Percentiles rank a stretch among this genome's conserved stretches.
phyloP scores from a whole-genome alignment of 106 monocot species.

The Phalaenopsis aphrodite region DNA sequence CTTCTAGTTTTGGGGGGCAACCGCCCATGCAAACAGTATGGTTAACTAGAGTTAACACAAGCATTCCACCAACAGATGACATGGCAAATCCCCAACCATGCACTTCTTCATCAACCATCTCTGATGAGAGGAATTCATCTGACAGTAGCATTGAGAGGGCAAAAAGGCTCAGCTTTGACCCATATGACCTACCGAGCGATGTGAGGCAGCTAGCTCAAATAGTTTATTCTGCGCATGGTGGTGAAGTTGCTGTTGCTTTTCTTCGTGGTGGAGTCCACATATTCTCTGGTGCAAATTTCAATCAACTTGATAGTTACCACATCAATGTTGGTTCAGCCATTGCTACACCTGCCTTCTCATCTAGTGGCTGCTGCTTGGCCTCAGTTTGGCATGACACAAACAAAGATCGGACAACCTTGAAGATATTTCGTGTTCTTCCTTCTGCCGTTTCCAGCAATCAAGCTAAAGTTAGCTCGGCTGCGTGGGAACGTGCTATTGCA shows the following conservation, averaged over 20 bases:
- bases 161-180: conserved; percentile 85
- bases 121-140: conserved; percentile 81
- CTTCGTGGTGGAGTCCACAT: conserved; percentile 94
- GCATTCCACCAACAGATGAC: conserved; percentile 93
- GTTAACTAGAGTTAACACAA: conserved; percentile 82
- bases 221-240: conserved; percentile 92
- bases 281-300: conserved; percentile 75
- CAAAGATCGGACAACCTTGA: conserved; percentile 82
- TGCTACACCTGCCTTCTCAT: conserved; percentile 93
- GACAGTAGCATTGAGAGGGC: conserved; percentile 78
- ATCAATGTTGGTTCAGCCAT: conserved; percentile 90
- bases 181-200: conserved; percentile 97
- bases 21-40: conserved; percentile 98
- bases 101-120: conserved; percentile 31
- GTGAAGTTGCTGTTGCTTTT: conserved; percentile 97
- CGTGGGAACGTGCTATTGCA: conserved; percentile 93
- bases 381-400: conserved; percentile 95
- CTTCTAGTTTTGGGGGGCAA: conserved; percentile 82
- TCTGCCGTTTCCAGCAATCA: conserved; percentile 57
- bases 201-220: conserved; percentile 94
- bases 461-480: conserved; percentile 60
- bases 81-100: conserved; percentile 44
- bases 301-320: conserved; percentile 80
- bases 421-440: conserved; percentile 94
- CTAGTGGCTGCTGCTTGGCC: conserved; percentile 90